Evolutionary conservation across 2,329 filamentous ascomycete species (phyloP).

Genomic region (Sporothrix pseudoabietina): DNA sequence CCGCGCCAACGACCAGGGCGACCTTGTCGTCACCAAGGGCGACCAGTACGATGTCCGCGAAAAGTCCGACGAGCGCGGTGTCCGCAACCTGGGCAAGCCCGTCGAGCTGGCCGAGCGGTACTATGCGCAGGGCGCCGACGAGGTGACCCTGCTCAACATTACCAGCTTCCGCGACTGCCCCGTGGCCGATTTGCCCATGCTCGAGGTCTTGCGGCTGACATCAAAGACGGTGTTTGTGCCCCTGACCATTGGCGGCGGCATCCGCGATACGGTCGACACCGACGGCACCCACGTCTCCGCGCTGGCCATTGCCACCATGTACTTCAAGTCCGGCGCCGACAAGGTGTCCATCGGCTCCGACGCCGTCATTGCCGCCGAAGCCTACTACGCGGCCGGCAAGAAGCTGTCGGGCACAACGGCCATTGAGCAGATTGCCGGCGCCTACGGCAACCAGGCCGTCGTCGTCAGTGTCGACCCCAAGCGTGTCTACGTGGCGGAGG

Average conservation of each 20-base stretch:
- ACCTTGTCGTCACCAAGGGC: slow-evolving; percentile 96
- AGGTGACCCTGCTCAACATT: slow-evolving; percentile 97
- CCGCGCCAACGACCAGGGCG: slow-evolving; percentile 87
- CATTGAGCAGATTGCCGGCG: slow-evolving; percentile 90
- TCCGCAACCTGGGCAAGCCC: slow-evolving; percentile 94
- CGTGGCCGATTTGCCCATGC: slow-evolving; percentile 89
- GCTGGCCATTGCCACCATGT: slow-evolving; percentile 90
- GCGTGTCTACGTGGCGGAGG: slow-evolving; percentile 78
- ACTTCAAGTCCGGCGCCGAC: slow-evolving; percentile 95
- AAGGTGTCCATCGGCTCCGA: slow-evolving; percentile 97
- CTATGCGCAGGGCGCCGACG: slow-evolving; percentile 95
- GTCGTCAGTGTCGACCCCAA: slow-evolving; percentile 95
- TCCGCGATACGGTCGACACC: slow-evolving; percentile 86
- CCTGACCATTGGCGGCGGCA: slow-evolving; percentile 91
- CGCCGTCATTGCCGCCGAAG: slow-evolving; percentile 88
- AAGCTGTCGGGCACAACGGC: slow-evolving; percentile 78
- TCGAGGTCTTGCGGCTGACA: slow-evolving; percentile 84
- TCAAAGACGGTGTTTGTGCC: slow-evolving; percentile 95
- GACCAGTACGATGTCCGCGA: slow-evolving; percentile 99
- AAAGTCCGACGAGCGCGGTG: slow-evolving; percentile 67
- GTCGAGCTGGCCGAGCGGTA: slow-evolving; percentile 92
- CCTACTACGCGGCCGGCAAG: slow-evolving; percentile 74
- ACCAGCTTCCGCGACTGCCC: slow-evolving; percentile 97
- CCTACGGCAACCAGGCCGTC: slow-evolving; percentile 95
- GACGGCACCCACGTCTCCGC: slow-evolving; percentile 86